These are phyloP conservation scores for Miamiensis avidus DNA, from an alignment of 169 alveolate species.

Conservation along the genomic window DNA sequence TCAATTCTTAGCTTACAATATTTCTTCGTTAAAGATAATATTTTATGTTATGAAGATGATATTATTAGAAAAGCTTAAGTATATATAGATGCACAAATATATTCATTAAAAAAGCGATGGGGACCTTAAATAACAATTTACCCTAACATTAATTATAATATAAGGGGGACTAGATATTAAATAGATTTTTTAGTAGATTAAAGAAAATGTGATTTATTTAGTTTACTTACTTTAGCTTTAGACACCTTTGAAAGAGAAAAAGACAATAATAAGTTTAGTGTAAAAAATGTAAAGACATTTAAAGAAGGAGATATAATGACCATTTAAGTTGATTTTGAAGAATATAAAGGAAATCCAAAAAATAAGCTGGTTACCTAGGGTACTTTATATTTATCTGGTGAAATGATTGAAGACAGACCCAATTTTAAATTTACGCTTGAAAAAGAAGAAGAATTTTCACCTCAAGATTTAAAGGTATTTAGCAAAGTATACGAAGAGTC, in stretches of 20 bases:
- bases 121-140: slow-evolving; percentile 41
- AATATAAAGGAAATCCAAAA: slow-evolving; percentile 34
- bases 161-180: slow-evolving; percentile 63
- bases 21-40: neutral
- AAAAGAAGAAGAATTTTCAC: slow-evolving; percentile 54
- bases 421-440: slow-evolving; percentile 59
- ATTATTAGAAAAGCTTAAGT: neutral
- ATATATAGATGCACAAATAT: slow-evolving; percentile 18
- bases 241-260: slow-evolving; percentile 22
- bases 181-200: slow-evolving; percentile 61
- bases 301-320: slow-evolving; percentile 48
- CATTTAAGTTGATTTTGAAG: slow-evolving; percentile 58
- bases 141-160: slow-evolving; percentile 47
- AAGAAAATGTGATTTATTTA: slow-evolving; percentile 56
- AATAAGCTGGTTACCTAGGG: slow-evolving; percentile 52
- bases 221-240: slow-evolving; percentile 43
- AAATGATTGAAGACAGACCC: slow-evolving; percentile 51
- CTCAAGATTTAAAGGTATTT: slow-evolving; percentile 57
- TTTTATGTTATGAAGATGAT: slow-evolving; percentile 19
- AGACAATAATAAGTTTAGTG: slow-evolving; percentile 35
- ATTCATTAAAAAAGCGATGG: slow-evolving; percentile 19
- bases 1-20: no score
- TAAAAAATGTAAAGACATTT: slow-evolving; percentile 31
- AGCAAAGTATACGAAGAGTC: slow-evolving; percentile 60
- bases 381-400: slow-evolving; percentile 65